Evolutionary conservation across 2,329 filamentous ascomycete genomes (phyloP).

Genomic region (Xylariaceae sp.): DNA sequence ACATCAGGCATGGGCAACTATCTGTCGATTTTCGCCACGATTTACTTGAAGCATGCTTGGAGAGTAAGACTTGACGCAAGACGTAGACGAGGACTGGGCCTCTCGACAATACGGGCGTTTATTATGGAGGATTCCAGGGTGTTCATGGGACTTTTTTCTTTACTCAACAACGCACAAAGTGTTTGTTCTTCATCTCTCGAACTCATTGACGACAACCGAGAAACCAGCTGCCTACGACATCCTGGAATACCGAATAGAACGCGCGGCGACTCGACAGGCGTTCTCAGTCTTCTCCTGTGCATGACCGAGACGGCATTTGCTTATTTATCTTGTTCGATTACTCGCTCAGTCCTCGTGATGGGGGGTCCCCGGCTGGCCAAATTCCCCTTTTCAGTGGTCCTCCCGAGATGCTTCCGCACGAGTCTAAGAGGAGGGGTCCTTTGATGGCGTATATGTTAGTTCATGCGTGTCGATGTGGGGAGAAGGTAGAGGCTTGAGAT

Average conservation of each 20-base stretch:
- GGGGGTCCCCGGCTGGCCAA: slow-evolving; percentile 28
- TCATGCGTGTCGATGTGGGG: slow-evolving; percentile 18
- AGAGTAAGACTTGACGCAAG: slow-evolving; percentile 17
- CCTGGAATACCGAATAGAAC: slow-evolving; percentile 20
- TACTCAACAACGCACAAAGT: slow-evolving; percentile 12
- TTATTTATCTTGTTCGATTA: slow-evolving; percentile 36
- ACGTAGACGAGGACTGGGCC: slow-evolving; percentile 15
- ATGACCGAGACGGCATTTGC: slow-evolving; percentile 48
- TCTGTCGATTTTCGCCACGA: not conserved
- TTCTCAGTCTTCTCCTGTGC: slow-evolving; percentile 48
- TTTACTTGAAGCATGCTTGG: slow-evolving; percentile 17
- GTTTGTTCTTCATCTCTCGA: slow-evolving; percentile 19
- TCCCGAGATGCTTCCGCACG: slow-evolving; percentile 24
- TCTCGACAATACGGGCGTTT: slow-evolving; percentile 19
- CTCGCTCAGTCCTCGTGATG: slow-evolving; percentile 30
- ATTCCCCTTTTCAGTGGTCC: slow-evolving; percentile 23
- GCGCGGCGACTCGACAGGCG: slow-evolving; percentile 19
- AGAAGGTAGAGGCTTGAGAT: slow-evolving; percentile 14
- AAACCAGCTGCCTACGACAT: slow-evolving; percentile 15
- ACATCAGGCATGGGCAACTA: slow-evolving; percentile 12
- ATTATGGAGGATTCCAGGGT: slow-evolving; percentile 19
- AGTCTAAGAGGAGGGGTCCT: slow-evolving; percentile 19
- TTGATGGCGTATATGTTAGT: slow-evolving; percentile 29
- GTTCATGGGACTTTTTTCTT: slow-evolving; percentile 14
- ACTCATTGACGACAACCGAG: slow-evolving; percentile 12